Evolutionary conservation across 129 eudicot genomes (phyloP), one percentile per base, ranked within the genome.

Genomic region (Tagetes patula): DNA sequence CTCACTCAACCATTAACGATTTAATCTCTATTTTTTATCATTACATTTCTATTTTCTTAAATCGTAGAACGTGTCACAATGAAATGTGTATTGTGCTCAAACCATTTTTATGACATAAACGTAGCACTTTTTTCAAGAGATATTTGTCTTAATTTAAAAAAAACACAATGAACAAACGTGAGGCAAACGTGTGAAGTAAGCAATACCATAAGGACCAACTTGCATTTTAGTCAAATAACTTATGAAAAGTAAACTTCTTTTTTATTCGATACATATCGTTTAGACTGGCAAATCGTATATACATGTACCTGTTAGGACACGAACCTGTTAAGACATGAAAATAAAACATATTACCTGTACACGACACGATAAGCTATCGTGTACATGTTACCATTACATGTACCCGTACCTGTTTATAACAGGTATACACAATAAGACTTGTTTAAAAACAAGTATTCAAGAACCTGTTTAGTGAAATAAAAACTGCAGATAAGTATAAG

Each of bases 1-100:
- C 34, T 53, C 60, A 53, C 60, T 55, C 62, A 55, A 55, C 62
- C 62, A 55, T 30, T 55, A 55, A 27, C 62, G 31, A 55, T 55
- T 7, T 55, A 55, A 3, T 55, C 37, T 30, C 11, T 50, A 4
- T 20, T 50, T 55, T 30, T 30, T 32, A 55, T 55, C 62, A 55
- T 55, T 3, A 55, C 8, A 5, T 0, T 46, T 9, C 6, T 54
- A 3, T 54, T 1, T 54, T 53, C 59, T 14, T 53, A 53, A n/a
- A 52, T 52, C 58, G 14, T 50, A 46, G 14, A 52, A 53, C 2
- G 56, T 50, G 56, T 50, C 56, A 50, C 31, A 20, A 14, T 7
- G 59, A 5, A 0, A 6, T 53, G 5, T 14, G 2, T 53, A 53
- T 47, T 14, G 10, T 66, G 8, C 54, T 27, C 40, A 45, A 45